Evolutionary conservation across 2,329 filamentous ascomycete genomes (phyloP), one percentile per base, ranked within the genome.

Genomic region (Fusarium sp.): DNA sequence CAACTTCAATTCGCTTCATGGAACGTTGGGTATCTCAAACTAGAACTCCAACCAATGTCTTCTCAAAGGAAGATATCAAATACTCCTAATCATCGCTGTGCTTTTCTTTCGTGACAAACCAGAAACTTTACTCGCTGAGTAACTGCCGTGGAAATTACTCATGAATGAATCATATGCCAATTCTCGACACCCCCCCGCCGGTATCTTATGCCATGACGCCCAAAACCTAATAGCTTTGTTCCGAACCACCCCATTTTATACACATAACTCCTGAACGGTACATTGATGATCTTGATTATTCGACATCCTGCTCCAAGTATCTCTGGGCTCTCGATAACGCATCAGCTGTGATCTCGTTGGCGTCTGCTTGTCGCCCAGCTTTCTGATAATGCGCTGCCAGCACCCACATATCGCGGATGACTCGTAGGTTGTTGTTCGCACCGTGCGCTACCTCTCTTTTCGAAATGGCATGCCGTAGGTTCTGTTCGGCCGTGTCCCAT

Each of bases 341-440:
- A 56, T 83, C 81, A 9, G 75, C 69, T 16, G 77, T 78, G n/a
- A 78, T 80, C 33, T 67, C 62, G 10, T 76, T 54, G 4, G 81
- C 80, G 11, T 76, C 77, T 6, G 77, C 75, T 32, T 67, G 66
- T 53, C 75, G 78, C 10, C 80, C 81, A 28, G 78, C 75, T 58
- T 77, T 78, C 53, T 81, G 73, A 47, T 79, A 81, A 63, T 82
- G 79, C 6, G 73, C 78, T 23, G 81, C 80, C 12, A 83, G 78
- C 69, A 83, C 81, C 81, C 81, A 83, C 79, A 83, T 81, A 69
- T 83, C 81, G 46, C 81, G 78, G 47, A 83, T 81, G 33, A 83
- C 81, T 33, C 81, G 79, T 69, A 83, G 49, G 52, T 83, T 78
- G 50, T 77, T 80, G 50, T 75, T 75, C 18, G 79, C 77, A 28